Conservation (phyloP, 2,329 filamentous ascomycete genomes). For the Cladobotryum protrusum region DNA sequence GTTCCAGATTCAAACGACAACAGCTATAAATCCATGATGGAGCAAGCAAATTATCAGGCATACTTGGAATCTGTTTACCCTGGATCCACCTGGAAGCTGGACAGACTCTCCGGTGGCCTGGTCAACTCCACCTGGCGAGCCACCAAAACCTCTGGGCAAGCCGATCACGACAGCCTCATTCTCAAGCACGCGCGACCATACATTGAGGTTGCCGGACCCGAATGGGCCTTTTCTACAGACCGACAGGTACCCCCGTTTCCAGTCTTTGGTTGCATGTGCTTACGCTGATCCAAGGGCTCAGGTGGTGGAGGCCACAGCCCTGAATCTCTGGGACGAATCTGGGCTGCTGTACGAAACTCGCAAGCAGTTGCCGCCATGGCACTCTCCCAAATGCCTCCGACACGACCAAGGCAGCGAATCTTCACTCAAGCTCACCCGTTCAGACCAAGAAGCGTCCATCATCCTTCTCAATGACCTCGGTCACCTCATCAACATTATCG, state of each 20-base stretch:
- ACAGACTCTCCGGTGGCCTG: conserved; percentile 13
- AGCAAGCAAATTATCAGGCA: conserved; percentile 6
- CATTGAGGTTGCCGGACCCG: conserved; percentile 11
- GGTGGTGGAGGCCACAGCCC: conserved; percentile 10
- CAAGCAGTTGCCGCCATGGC: conserved; percentile 3
- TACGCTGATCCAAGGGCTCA: background rate
- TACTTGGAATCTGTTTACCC: conserved; percentile 12
- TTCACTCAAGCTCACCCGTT: conserved; percentile 2
- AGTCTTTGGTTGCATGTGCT: background rate
- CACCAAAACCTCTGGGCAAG: conserved; percentile 5
- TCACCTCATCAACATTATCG: conserved; percentile 10
- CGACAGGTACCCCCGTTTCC: conserved; percentile 7
- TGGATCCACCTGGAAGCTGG: conserved; percentile 7
- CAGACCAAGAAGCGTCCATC: conserved; percentile 11
- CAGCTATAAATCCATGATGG: background rate
- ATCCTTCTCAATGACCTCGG: conserved; percentile 11
- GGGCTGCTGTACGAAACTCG: conserved; percentile 5
- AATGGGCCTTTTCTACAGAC: conserved; percentile 12
- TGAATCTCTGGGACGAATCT: conserved; percentile 8
- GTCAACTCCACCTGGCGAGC: conserved; percentile 15
- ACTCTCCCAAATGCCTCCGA: conserved; percentile 10
- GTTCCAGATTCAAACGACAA: background rate
- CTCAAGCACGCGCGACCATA: conserved; percentile 16
- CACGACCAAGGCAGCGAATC: conserved; percentile 13
- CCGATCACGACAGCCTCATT: conserved; percentile 12